A percentile compares a stretch with the other conserved stretches of the same genome.
phyloP scores from a whole-genome alignment of 176 grass and related monocot genomes.

The Bonia amplexicaulis region DNA sequence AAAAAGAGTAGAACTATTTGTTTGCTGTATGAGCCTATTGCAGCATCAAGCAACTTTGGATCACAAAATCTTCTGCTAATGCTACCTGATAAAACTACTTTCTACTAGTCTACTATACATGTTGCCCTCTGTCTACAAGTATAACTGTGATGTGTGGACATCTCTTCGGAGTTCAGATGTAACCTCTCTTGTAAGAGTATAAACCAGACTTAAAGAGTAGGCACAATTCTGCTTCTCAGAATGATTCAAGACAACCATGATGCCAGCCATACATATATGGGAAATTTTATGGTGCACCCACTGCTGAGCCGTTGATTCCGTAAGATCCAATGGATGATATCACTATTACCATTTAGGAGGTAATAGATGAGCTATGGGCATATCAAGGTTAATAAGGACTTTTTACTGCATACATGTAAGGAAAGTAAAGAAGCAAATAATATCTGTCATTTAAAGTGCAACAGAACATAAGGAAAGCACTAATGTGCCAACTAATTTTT shows the following conservation, averaged over 20 bases:
- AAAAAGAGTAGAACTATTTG: no score
- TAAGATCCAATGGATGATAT: not conserved
- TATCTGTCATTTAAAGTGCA: not conserved
- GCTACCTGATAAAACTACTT: no score
- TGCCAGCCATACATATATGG: not conserved
- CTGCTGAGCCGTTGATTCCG: not conserved
- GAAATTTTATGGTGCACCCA: not conserved
- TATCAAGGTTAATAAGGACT: not conserved
- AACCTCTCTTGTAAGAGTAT: not conserved
- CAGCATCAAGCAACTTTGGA: not conserved
- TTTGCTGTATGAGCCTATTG: not conserved
- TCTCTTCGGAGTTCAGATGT: not conserved
- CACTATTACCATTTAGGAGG: no score
- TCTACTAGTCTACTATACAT: not conserved
- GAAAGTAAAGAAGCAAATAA: not conserved
- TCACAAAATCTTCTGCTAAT: not conserved
- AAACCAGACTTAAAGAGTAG: not conserved
- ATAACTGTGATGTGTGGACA: not conserved
- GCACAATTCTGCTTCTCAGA: not conserved
- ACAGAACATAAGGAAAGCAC: no score
- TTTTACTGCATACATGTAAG: not conserved
- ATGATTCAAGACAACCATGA: not conserved
- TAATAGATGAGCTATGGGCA: no score
- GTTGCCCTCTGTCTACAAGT: not conserved
- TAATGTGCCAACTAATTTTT: no score